A percentile compares a stretch with the other conserved stretches of the same genome.
These are phyloP conservation scores for Trypanosoma melophagium DNA, from an alignment of 208 protist genomes.

Conservation along the genomic window DNA sequence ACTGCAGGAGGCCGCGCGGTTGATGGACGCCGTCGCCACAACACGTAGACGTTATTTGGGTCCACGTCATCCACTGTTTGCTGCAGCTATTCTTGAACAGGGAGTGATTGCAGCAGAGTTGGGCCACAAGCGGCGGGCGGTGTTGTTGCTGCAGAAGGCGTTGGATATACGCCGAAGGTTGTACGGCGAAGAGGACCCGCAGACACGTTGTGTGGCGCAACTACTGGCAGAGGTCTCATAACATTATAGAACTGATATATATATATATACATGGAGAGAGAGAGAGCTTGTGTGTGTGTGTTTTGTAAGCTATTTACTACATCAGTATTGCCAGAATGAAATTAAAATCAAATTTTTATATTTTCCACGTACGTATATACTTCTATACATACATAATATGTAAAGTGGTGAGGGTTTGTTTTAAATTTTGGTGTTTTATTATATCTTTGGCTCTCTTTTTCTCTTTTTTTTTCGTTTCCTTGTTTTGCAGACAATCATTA, in stretches of 20 bases:
- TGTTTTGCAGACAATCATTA: too few species aligned
- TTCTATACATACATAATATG: too few species aligned
- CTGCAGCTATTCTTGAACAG: slow-evolving; percentile 29
- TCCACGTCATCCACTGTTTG: slow-evolving; percentile 40
- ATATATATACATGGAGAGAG: too few species aligned
- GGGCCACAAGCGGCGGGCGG: slow-evolving; percentile 29
- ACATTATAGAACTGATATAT: background rate
- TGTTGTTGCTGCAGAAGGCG: slow-evolving; percentile 16
- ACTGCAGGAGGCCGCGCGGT: slow-evolving; percentile 36
- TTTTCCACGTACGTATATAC: too few species aligned
- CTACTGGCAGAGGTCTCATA: slow-evolving; percentile 12
- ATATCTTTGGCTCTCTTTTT: too few species aligned
- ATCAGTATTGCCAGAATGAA: too few species aligned
- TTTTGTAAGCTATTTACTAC: too few species aligned
- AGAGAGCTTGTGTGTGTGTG: too few species aligned
- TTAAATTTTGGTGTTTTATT: too few species aligned
- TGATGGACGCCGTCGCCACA: slow-evolving; percentile 41
- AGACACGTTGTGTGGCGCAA: slow-evolving; percentile 11
- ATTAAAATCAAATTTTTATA: too few species aligned
- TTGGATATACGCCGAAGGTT: slow-evolving; percentile 7
- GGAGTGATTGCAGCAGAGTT: slow-evolving; percentile 42
- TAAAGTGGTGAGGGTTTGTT: too few species aligned
- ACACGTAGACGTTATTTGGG: slow-evolving; percentile 48
- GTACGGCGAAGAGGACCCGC: slow-evolving; percentile 11
- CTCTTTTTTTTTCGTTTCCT: too few species aligned